Base-by-base conservation (phyloP, 495 filamentous ascomycete species). In the Copromyces sp. region DNA sequence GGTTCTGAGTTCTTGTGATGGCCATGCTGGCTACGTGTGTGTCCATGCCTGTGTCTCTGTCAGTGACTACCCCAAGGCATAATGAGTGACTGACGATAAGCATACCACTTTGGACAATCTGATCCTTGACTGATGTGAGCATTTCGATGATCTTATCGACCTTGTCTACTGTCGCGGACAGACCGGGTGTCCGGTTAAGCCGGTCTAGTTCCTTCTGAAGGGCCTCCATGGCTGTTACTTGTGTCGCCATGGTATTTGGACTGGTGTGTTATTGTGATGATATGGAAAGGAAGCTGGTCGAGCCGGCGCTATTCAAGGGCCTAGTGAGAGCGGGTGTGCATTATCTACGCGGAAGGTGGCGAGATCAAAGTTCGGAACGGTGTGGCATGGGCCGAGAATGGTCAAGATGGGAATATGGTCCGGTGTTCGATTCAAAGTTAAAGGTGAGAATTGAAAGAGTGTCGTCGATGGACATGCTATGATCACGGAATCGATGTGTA, bases 1-100 rank as follows among this genome's bases (percentile, higher is more conserved):
- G 91, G 74, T 89, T 94, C 76, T 97, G 94, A 11, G 96, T 89
- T 78, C 92, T 95, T 3, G 91, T 90, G 40, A 99, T 84, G 20
- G 89, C 92, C 37, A 92, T 81, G 8, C 89, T 86, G 12, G 92
- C 87, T 39, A 87, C 87, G 68, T 87, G 87, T 9, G 93, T 90
- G 76, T 96, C 93, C 89, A 81, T 75, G 20, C 78, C 81, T 81
- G 72, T 14, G 4, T 39, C 7, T 61, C 53, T 35, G 29, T 65
- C 14, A 61, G 53, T 3, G 53, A 32, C 24, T 17, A 16, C 12
- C 4, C 17, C n/a, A 3, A 20, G 32, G 32, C 29, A 47, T 39
- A 71, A 42, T 8, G 38, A 38, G 24, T 11, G 17, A 17, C 17
- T 61, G 16, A 14, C 17, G 12, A 61, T 29, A 37, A n/a, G 14